These are phyloP conservation scores for Neurospora terricola DNA, from an alignment of 495 filamentous ascomycete species.

Conservation along the genomic window DNA sequence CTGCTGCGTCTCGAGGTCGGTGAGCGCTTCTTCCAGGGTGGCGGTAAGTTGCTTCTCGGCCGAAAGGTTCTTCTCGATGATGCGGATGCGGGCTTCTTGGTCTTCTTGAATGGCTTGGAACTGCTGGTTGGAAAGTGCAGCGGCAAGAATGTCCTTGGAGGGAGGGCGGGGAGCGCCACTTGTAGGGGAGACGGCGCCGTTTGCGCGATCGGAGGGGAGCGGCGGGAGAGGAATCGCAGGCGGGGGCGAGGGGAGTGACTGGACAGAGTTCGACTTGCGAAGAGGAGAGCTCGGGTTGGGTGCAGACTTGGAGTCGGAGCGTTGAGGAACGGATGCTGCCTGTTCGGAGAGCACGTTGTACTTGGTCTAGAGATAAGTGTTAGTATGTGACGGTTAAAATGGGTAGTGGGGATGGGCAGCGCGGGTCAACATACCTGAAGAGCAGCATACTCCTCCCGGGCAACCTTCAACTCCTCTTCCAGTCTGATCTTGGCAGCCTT, in stretches of 20 bases:
- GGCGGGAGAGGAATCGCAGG: conserved; percentile 91
- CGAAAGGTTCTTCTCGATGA: conserved; percentile 92
- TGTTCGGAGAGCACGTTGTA: conserved; percentile 37
- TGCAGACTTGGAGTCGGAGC: conserved; percentile 60
- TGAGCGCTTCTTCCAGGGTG: conserved; percentile 89
- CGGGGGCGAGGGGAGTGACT: conserved; percentile 80
- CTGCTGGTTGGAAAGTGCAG: conserved; percentile 14
- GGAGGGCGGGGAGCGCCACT: conserved; percentile 45
- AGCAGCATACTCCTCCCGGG: conserved; percentile 49
- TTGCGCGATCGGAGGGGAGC: conserved; percentile 49
- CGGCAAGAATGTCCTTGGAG: conserved; percentile 67
- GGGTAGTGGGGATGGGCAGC: not conserved
- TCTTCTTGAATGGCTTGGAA: conserved; percentile 67
- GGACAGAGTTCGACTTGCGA: conserved; percentile 75
- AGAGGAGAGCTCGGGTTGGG: conserved; percentile 37
- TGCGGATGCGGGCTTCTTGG: conserved; percentile 86
- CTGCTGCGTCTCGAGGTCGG: conserved; percentile 79
- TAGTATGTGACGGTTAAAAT: conserved; percentile 10
- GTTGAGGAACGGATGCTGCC: conserved; percentile 35
- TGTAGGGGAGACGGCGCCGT: conserved; percentile 32
- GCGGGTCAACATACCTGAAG: conserved; percentile 50
- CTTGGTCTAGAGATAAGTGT: conserved; percentile 41
- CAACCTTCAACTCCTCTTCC: conserved; percentile 47
- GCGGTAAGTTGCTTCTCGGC: conserved; percentile 94
- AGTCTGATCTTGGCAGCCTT: conserved; percentile 37